Evolutionary conservation across 306 rosid species (phyloP).

Genomic region (Arachis stenosperma): DNA sequence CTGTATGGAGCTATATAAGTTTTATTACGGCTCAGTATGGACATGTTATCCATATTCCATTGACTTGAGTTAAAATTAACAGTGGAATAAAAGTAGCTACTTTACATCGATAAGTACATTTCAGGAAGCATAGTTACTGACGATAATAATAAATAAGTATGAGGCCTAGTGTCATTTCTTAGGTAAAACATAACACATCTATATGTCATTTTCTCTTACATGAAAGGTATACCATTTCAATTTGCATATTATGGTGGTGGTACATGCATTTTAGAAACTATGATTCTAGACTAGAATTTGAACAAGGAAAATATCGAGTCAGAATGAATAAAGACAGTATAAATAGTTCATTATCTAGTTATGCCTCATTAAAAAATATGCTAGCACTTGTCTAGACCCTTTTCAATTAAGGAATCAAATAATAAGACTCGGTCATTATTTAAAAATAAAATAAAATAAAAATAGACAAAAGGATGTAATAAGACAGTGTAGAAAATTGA

Average conservation of each 20-base stretch:
- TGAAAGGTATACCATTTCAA: not conserved
- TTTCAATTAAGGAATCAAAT: too few relatives aligned
- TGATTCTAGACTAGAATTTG: not conserved
- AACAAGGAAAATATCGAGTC: constrained; percentile 19
- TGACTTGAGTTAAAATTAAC: constrained; percentile 26
- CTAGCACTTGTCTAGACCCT: not conserved
- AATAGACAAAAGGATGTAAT: constrained; percentile 11
- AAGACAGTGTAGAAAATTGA: constrained; percentile 8
- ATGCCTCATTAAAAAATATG: constrained; percentile 11
- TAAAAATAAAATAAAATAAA: too few relatives aligned
- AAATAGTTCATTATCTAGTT: constrained; percentile 9
- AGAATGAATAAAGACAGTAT: constrained; percentile 11
- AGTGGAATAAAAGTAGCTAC: constrained; percentile 21
- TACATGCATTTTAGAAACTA: constrained; percentile 1
- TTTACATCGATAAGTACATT: constrained; percentile 14
- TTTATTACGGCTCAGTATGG: constrained; percentile 19
- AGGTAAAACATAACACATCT: constrained; percentile 13
- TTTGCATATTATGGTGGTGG: not conserved
- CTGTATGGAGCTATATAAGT: constrained; percentile 7
- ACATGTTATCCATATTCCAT: constrained; percentile 7
- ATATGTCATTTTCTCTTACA: not conserved
- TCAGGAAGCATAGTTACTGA: constrained; percentile 19
- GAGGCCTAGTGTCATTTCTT: not conserved
- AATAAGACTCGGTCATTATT: too few relatives aligned
- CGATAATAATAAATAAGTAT: not conserved